Base-by-base conservation (phyloP, 306 rosid genomes). In the Prunus mume region DNA sequence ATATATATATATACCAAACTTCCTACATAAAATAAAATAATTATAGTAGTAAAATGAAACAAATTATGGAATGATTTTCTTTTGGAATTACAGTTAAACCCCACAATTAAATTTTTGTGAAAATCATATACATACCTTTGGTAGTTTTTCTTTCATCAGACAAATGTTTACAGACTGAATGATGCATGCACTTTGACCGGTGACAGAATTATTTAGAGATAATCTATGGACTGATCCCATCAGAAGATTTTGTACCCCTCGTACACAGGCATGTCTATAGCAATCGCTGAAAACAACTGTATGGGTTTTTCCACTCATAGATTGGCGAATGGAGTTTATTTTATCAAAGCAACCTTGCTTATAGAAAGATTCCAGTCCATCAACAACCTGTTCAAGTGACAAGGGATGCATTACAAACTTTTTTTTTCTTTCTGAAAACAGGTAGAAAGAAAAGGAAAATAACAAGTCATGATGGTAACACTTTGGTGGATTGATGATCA, bases 181-280 rank as follows among this genome's bases (percentile, higher is more conserved):
- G 83, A 87, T 84, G 85, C 90, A 86, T 65, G 95, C 91, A 86
- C 98, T 85, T 86, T 62, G 87, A 90, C 93, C 81, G 78, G 86
- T 55, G 63, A 88, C 46, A 65, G 91, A 79, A 79, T 80, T 79
- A 64, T 83, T 78, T 25, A 81, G 79, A 77, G 92, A 90, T 62
- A 95, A 82, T 82, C 91, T 87, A 82, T 79, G 85, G 62, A 89
- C 69, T 54, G 96, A 62, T 81, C 96, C 87, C 0, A 55, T 56
- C 32, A 91, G 68, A 83, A 92, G 90, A 80, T 83, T 50, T 75
- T 60, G 93, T 82, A 92, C 78, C 68, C 81, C 32, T 6, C 90
- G 86, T 62, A 86, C 79, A 76, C 85, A 78, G 3, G 80, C 58
- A 76, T 72, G 72, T 34, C 76, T 82, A 57, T 75, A 55, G 81